These are phyloP conservation scores for Boletus fagicola DNA, from an alignment of 768 basidiomycete genomes.

Conservation along the genomic window DNA sequence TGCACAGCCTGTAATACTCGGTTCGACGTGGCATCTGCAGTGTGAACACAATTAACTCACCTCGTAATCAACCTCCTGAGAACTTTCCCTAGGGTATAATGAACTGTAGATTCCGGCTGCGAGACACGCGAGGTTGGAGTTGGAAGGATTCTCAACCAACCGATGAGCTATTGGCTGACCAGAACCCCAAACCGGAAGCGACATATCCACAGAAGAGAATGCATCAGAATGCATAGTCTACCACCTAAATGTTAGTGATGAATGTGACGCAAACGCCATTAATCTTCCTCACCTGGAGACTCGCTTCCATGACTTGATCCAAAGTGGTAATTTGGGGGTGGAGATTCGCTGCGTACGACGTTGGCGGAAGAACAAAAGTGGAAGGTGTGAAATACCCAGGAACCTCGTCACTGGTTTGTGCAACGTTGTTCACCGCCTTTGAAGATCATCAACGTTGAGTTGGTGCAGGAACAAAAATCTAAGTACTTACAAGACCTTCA, in stretches of 20 bases:
- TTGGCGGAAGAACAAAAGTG: neutral
- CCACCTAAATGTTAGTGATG: neutral
- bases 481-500: conserved; percentile 1
- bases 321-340: neutral
- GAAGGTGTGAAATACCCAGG: neutral
- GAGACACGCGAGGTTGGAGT: neutral
- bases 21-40: neutral
- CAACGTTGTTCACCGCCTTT: neutral
- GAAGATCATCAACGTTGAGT: neutral
- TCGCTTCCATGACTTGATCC: neutral
- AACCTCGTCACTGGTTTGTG: neutral
- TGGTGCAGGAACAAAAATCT: neutral
- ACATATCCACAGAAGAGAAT: neutral
- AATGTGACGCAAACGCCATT: neutral
- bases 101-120: neutral
- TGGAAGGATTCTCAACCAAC: neutral
- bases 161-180: neutral
- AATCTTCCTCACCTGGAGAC: neutral
- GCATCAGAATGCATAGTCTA: neutral
- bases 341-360: neutral
- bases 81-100: neutral
- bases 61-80: neutral
- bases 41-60: neutral
- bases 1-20: neutral
- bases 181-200: too few relatives aligned